These are phyloP conservation scores for Petrea volubilis DNA, from an alignment of 257 asterid genomes.

Conservation along the genomic window DNA sequence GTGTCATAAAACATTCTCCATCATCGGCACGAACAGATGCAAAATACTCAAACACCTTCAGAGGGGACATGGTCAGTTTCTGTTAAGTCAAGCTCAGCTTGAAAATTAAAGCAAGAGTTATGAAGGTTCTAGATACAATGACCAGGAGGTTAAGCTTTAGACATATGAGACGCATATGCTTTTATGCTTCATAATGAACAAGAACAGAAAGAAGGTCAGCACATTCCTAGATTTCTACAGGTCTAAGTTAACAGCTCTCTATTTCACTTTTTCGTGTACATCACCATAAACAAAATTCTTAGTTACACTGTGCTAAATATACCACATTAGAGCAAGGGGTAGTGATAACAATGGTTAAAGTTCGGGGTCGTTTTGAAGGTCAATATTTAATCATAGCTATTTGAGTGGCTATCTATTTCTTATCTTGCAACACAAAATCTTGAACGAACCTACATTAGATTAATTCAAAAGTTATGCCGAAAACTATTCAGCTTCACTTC, in stretches of 20 bases:
- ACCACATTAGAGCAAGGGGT: neutral
- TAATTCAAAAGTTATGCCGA: neutral
- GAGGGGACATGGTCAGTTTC: conserved; percentile 14
- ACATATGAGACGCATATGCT: neutral
- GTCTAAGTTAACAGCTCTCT: neutral
- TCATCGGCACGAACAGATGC: conserved; percentile 56
- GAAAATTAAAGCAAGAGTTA: conserved; percentile 5
- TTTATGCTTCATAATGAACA: neutral
- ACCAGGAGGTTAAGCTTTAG: conserved; percentile 2
- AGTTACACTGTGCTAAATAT: neutral
- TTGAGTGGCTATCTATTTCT: neutral
- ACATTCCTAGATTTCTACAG: neutral
- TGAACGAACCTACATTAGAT: neutral
- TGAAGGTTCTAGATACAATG: neutral
- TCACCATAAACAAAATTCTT: neutral
- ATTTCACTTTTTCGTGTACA: neutral
- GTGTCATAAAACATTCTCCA: conserved; percentile 82
- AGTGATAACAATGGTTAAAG: too few species aligned
- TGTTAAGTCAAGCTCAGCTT: conserved; percentile 15
- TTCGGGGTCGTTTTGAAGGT: too few species aligned
- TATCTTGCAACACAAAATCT: neutral
- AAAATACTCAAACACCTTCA: conserved; percentile 82
- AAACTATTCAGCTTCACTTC: neutral
- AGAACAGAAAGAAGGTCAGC: neutral
- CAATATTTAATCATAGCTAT: neutral